Evolutionary conservation across 2,329 filamentous ascomycete species (phyloP), one percentile per base, ranked within the genome.

Genomic region (Metarhizium brunneum): DNA sequence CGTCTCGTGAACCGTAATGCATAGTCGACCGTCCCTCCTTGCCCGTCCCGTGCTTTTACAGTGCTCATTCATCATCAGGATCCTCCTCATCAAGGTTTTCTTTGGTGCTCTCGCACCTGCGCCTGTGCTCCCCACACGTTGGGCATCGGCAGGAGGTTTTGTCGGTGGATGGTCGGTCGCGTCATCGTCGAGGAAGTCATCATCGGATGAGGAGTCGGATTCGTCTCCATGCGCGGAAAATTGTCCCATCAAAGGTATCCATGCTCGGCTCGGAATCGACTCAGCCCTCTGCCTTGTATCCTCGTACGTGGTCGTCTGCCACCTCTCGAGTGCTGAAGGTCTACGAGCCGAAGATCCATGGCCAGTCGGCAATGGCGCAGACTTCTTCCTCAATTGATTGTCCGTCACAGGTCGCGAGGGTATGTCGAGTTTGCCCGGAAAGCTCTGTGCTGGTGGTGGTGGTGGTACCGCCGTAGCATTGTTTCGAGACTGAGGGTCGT

Each of bases 1-100:
- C 1, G 81, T 85, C 65, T 91, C 87, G 54, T 86, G 85, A 63
- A 91, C 77, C 4, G 84, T 86, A 58, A 92, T 88, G 58, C 82
- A 83, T 51, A 92, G 69, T 25, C 88, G 78, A 0, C 88, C 88
- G 66, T 91, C 87, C 50, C 73, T 77, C 67, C 82, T 86, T 1
- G 89, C 79, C 59, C 76, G 83, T 29, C 85, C 86, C 59, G 77
- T 82, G 1, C 83, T 87, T 20, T 73, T 76, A 68, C 84, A 87
- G 52, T 86, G 73, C 3, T 87, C 78, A 61, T 89, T 86, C 25
- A 43, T 49, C 50, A 48, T 52, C 30, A 53, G 16, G 3, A 55
- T 35, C 6, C 48, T 57, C n/a, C 48, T 36, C 48, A 54, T 53
- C 18, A 43, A 7, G n/a, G 43, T 47, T 16, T 52, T 57, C 18